phyloP scores from a whole-genome alignment of 2,329 filamentous ascomycete species.

The Trichoderma cornu-damae region DNA sequence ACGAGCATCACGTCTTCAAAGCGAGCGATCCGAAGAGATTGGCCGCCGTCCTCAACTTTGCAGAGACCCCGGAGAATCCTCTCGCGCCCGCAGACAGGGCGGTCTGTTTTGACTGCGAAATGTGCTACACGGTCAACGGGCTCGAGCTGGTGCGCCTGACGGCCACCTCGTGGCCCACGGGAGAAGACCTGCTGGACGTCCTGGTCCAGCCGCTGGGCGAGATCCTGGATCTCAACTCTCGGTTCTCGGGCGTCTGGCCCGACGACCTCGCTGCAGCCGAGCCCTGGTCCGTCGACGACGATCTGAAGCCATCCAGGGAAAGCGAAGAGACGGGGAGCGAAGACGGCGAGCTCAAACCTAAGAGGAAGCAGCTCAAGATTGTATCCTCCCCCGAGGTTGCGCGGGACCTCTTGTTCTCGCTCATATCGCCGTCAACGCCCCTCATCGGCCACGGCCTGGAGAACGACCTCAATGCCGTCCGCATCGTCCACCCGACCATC shows the following conservation, averaged over 20 bases:
- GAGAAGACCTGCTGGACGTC: constrained; percentile 71
- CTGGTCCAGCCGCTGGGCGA: constrained; percentile 80
- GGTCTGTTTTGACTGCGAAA: constrained; percentile 92
- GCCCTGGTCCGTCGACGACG: constrained; percentile 41
- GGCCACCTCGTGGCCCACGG: constrained; percentile 78
- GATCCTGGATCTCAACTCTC: constrained; percentile 83
- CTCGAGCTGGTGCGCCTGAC: constrained; percentile 88
- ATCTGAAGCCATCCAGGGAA: constrained; percentile 26
- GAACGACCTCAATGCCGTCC: constrained; percentile 83
- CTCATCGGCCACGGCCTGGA: constrained; percentile 91
- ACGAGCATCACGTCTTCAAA: constrained; percentile 81
- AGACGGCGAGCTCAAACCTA: constrained; percentile 28
- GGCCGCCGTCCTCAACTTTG: constrained; percentile 73
- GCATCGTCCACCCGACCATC: constrained; percentile 77
- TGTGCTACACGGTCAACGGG: constrained; percentile 88
- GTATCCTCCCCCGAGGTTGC: constrained; percentile 71
- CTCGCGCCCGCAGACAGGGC: constrained; percentile 50
- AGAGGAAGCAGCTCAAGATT: constrained; percentile 55
- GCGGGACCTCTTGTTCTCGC: constrained; percentile 68
- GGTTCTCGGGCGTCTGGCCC: constrained; percentile 80
- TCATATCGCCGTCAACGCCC: constrained; percentile 71
- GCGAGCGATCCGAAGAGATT: constrained; percentile 69
- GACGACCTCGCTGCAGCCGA: constrained; percentile 69
- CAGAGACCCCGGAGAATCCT: constrained; percentile 65
- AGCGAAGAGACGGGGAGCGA: constrained; percentile 25